Conservation (phyloP, 148 eudicot genomes). For the Cornus controversa region DNA sequence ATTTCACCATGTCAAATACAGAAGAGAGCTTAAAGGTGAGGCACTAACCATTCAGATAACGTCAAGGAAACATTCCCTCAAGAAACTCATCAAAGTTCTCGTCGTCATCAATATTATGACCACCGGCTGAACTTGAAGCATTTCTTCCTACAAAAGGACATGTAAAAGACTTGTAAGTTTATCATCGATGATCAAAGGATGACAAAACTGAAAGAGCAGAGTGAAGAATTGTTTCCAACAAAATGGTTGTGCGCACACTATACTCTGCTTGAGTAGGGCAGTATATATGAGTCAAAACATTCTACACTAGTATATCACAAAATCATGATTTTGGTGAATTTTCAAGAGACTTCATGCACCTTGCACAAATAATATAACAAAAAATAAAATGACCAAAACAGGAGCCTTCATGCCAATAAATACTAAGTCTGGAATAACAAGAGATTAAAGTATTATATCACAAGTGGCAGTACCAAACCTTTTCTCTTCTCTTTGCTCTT, state of each 20-base stretch:
- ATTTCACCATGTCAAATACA: not conserved
- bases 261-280: not conserved
- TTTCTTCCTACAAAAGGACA: conserved; percentile 31
- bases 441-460: too few species aligned
- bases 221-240: not conserved
- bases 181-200: not conserved
- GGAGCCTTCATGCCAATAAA: not conserved
- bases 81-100: conserved; percentile 69
- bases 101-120: conserved; percentile 29
- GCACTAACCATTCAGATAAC: not conserved
- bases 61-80: conserved; percentile 84
- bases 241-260: not conserved
- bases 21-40: not conserved
- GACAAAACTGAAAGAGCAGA: not conserved
- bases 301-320: not conserved
- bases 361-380: not conserved
- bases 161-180: not conserved
- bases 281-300: not conserved
- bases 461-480: conserved; percentile 38
- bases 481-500: conserved; percentile 43
- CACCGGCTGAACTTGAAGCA: conserved; percentile 27
- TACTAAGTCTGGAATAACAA: not conserved
- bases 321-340: not conserved
- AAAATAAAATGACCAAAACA: not conserved
- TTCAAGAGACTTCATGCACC: not conserved